These are phyloP conservation scores for Hypholoma fasciculare DNA, from an alignment of 768 basidiomycete genomes.

Conservation along the genomic window DNA sequence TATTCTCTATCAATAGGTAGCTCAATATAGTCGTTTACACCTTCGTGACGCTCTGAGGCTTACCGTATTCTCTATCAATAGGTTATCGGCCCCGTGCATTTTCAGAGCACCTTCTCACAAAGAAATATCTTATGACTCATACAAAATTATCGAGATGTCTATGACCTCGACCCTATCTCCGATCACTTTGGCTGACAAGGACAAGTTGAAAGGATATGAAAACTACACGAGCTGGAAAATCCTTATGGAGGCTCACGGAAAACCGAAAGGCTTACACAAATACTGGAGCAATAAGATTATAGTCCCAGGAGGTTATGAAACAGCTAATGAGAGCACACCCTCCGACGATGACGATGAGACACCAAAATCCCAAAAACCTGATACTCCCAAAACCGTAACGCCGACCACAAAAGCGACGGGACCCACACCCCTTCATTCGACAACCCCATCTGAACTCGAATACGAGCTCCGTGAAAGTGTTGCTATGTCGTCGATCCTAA, in stretches of 20 bases:
- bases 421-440: slow-evolving; percentile 9
- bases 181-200: neutral
- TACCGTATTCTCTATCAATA: neutral
- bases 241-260: neutral
- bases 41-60: neutral
- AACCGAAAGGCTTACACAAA: neutral
- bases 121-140: neutral
- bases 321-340: neutral
- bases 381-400: neutral
- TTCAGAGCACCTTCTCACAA: too few species aligned
- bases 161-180: neutral
- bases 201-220: neutral
- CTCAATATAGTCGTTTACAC: neutral
- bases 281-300: neutral
- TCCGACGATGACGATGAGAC: neutral
- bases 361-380: neutral
- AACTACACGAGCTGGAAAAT: slow-evolving; percentile 1
- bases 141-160: neutral
- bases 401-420: neutral
- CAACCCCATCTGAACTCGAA: slow-evolving; percentile 2
- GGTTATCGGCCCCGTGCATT: neutral
- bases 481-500: slow-evolving; percentile 8
- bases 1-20: neutral
- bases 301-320: neutral
- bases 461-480: slow-evolving; percentile 14